Evolutionary conservation across 371 early-diverging fungal species (phyloP).

Genomic region (Syncephalastrum racemosum): DNA sequence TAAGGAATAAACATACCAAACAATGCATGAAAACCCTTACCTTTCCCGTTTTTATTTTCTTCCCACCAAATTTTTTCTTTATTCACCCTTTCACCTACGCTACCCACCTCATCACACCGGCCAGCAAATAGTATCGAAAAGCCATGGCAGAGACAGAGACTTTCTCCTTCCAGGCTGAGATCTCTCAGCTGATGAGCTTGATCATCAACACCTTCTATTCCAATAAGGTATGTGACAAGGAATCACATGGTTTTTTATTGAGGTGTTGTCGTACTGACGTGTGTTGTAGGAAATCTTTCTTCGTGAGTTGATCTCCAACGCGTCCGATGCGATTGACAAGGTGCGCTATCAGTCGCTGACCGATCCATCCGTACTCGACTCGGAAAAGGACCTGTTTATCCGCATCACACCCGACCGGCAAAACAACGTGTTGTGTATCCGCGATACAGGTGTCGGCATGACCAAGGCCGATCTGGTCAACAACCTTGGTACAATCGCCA

Average conservation of each 20-base stretch:
- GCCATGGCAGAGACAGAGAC: slow-evolving; percentile 53
- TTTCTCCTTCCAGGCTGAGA: slow-evolving; percentile 92
- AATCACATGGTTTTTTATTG: neutral
- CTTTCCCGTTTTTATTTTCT: too few relatives aligned
- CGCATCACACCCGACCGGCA: slow-evolving; percentile 63
- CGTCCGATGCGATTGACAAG: slow-evolving; percentile 88
- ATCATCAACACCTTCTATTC: slow-evolving; percentile 67
- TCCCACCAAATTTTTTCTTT: too few relatives aligned
- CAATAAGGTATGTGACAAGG: slow-evolving; percentile 37
- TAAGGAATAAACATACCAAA: too few relatives aligned
- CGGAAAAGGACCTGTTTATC: slow-evolving; percentile 64
- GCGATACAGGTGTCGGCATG: slow-evolving; percentile 92
- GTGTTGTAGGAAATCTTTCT: slow-evolving; percentile 71
- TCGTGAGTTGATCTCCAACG: slow-evolving; percentile 87
- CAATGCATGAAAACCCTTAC: too few relatives aligned
- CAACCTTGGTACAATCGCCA: slow-evolving; percentile 89
- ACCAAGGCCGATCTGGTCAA: slow-evolving; percentile 79
- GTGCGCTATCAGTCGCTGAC: slow-evolving; percentile 65
- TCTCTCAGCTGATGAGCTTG: slow-evolving; percentile 92
- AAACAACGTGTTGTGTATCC: slow-evolving; percentile 64
- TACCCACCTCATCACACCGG: too few relatives aligned
- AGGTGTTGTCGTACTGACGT: too few relatives aligned
- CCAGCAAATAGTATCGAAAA: too few relatives aligned
- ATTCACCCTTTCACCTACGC: too few relatives aligned
- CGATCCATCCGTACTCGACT: slow-evolving; percentile 55